These are phyloP conservation scores for Hordeum vulgare DNA, from an alignment of 176 grass and related monocot species.

Conservation along the genomic window MorexV3_pseudomolecules_assembly NC_058519.1:251045929-251046428, in stretches of 20 bases:
- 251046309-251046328: too few species aligned
- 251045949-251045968: neutral
- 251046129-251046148: neutral
- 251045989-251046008: neutral
- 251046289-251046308: too few species aligned
- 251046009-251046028: slow-evolving; percentile 52
- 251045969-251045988: neutral
- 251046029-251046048: slow-evolving; percentile 99
- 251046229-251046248: too few species aligned
- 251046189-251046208: too few species aligned
- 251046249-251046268: too few species aligned
- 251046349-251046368: too few species aligned
- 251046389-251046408: too few species aligned
- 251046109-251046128: slow-evolving; percentile 7
- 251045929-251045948: neutral
- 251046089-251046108: slow-evolving; percentile 66
- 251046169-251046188: neutral
- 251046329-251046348: too few species aligned
- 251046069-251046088: slow-evolving; percentile 88
- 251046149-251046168: neutral
- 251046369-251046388: too few species aligned
- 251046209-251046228: too few species aligned
- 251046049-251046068: slow-evolving; percentile 90
- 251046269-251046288: too few species aligned
- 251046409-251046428: too few species aligned